Evolutionary conservation across 2,329 filamentous ascomycete species (phyloP).

Genomic region (Atkinsonella texensis): DNA sequence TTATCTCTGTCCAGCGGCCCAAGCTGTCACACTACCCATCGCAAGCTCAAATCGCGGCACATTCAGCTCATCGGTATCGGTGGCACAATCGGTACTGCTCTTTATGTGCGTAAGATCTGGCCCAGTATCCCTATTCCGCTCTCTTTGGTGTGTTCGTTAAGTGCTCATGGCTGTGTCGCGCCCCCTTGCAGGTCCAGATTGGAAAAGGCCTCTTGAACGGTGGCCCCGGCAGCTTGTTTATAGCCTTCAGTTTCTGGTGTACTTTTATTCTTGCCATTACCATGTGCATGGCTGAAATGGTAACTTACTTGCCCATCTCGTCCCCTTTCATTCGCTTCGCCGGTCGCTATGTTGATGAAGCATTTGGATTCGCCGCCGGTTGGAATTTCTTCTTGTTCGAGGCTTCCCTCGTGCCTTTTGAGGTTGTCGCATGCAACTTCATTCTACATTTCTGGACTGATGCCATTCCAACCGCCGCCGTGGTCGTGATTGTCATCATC

Average conservation of each 20-base stretch:
- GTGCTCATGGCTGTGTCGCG: slow-evolving; percentile 9
- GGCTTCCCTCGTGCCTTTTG: slow-evolving; percentile 54
- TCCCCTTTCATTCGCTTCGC: slow-evolving; percentile 71
- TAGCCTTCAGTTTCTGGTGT: slow-evolving; percentile 51
- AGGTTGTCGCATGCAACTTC: slow-evolving; percentile 52
- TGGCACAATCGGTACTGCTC: slow-evolving; percentile 50
- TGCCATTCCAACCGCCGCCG: slow-evolving; percentile 43
- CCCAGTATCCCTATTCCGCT: neutral
- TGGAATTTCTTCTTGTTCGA: slow-evolving; percentile 68
- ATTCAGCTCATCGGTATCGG: slow-evolving; percentile 52
- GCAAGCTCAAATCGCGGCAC: slow-evolving; percentile 42
- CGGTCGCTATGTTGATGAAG: slow-evolving; percentile 62
- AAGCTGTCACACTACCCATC: slow-evolving; percentile 32
- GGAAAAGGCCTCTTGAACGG: slow-evolving; percentile 45
- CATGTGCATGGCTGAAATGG: slow-evolving; percentile 60
- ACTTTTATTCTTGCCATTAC: slow-evolving; percentile 48
- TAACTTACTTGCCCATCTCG: slow-evolving; percentile 63
- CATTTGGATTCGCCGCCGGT: slow-evolving; percentile 59
- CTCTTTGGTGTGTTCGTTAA: neutral
- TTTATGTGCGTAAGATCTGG: slow-evolving; percentile 31
- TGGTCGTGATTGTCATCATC: slow-evolving; percentile 42
- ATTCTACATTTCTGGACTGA: slow-evolving; percentile 54
- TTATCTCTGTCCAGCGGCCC: slow-evolving; percentile 10
- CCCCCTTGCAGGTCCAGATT: slow-evolving; percentile 34
- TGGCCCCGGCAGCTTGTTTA: slow-evolving; percentile 44